These are phyloP conservation scores for Fonsecaea pugnacius DNA, from an alignment of 2,329 filamentous ascomycete species.

Conservation along the genomic window DNA sequence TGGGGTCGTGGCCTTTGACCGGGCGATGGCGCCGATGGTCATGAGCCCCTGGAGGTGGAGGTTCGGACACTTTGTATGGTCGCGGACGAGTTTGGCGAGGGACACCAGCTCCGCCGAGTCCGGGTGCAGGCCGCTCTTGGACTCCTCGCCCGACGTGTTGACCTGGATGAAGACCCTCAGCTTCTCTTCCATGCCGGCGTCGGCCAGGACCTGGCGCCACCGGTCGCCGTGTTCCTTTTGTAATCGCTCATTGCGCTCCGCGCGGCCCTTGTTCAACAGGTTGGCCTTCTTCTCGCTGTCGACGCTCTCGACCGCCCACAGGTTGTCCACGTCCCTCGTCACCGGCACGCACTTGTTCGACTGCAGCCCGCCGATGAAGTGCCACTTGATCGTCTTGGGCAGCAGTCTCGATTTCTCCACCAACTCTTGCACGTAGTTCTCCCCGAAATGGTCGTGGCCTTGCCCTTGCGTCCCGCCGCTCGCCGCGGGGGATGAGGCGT, in stretches of 20 bases:
- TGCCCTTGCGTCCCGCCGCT: constrained; percentile 32
- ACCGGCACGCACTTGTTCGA: constrained; percentile 90
- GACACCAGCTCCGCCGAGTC: constrained; percentile 45
- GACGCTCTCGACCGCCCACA: constrained; percentile 90
- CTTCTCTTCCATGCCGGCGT: constrained; percentile 34
- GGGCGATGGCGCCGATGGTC: constrained; percentile 95
- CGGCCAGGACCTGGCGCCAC: constrained; percentile 28
- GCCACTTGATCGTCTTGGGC: constrained; percentile 79
- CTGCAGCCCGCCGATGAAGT: constrained; percentile 94
- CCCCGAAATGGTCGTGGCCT: constrained; percentile 74
- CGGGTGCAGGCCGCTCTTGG: constrained; percentile 81
- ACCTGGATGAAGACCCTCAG: constrained; percentile 87
- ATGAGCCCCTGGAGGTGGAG: constrained; percentile 81
- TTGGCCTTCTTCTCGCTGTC: constrained; percentile 86
- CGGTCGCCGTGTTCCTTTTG: constrained; percentile 42
- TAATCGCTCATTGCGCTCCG: constrained; percentile 51
- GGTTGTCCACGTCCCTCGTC: constrained; percentile 78
- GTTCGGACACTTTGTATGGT: constrained; percentile 63
- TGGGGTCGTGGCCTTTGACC: constrained; percentile 72
- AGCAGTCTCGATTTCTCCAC: constrained; percentile 81
- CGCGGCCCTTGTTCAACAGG: constrained; percentile 76
- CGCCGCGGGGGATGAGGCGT: constrained; percentile 38
- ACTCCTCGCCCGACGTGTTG: constrained; percentile 87
- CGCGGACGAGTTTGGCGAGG: constrained; percentile 70
- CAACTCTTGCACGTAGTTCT: constrained; percentile 94